phyloP scores from a whole-genome alignment of 305 asterid genomes.

The Rubia tinctorum region DNA sequence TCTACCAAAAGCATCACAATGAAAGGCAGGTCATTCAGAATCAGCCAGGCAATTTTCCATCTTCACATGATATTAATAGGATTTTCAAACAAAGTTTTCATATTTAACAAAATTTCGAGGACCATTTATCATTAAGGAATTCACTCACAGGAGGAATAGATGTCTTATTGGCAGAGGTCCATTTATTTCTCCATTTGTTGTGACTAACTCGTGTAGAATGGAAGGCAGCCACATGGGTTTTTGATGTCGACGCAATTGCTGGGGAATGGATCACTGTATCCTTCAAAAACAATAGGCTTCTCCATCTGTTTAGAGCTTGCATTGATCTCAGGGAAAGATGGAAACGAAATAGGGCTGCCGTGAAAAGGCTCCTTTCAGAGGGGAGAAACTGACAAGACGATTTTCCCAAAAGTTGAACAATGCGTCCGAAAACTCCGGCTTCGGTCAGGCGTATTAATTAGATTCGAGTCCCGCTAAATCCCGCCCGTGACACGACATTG shows the following conservation, averaged over 20 bases:
- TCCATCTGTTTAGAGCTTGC: slow-evolving; percentile 67
- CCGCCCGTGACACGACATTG: too few relatives aligned
- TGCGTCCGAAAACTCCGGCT: too few relatives aligned
- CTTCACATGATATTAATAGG: neutral
- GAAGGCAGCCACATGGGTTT: slow-evolving; percentile 41
- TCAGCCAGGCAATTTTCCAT: neutral
- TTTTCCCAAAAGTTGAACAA: too few relatives aligned
- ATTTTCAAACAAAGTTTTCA: neutral
- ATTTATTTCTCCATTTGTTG: slow-evolving; percentile 57
- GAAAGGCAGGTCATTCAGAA: neutral
- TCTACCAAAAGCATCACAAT: neutral
- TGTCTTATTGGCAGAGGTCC: slow-evolving; percentile 38
- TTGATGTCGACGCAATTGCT: slow-evolving; percentile 25
- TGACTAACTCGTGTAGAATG: slow-evolving; percentile 44
- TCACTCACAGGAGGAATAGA: slow-evolving; percentile 43
- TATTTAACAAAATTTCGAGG: neutral
- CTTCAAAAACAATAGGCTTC: slow-evolving; percentile 41
- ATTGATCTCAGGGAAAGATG: slow-evolving; percentile 21
- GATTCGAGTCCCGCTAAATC: too few relatives aligned
- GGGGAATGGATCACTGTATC: slow-evolving; percentile 37
- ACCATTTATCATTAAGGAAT: neutral
- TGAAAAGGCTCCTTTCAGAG: neutral
- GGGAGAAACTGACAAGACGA: neutral
- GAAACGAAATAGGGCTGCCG: neutral
- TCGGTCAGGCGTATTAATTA: too few relatives aligned